Base-by-base conservation (phyloP, 176 grass and related monocot genomes). In the Melocanna baccifera region DNA sequence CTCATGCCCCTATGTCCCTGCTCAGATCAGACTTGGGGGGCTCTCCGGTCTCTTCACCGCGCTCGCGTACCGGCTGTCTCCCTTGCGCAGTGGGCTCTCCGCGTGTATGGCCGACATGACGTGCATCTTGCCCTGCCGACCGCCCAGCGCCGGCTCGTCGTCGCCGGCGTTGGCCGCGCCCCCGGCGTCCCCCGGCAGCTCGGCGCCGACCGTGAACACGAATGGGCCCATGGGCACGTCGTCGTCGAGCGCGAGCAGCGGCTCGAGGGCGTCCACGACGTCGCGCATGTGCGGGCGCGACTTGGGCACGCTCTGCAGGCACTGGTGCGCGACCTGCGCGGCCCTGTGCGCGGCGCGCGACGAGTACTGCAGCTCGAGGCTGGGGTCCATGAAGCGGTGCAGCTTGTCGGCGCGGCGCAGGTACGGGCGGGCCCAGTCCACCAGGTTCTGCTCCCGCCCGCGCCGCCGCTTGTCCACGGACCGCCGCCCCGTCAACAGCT, bases 381-480 rank as follows among this genome's bases (percentile, higher is more conserved):
- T 32, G 1, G 89, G 92, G 72, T 98, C 96, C 93, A 98, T 95
- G 51, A 98, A 42, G 6, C 87, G 89, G 91, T 94, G 84, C 36
- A 98, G 87, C 66, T 48, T 58, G 73, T 93, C 91, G 15, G 89
- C 75, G 20, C 89, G 94, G 46, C 90, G 94, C 12, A 98, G 84
- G 88, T 87, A 93, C 0, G 96, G 96, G 1, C 91, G 80, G 0
- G 96, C 96, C 96, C 96, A 98, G 85, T 98, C 93, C 0, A 95
- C 93, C 10, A 98, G 90, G 82, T 93, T 93, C 86, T 95, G 85
- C 81, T 98, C 87, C 3, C 92, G 84, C 0, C 83, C 71, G 7
- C 87, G 91, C 13, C 96, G 88, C 12, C 69, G 68, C 66, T 79
- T 83, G 76, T 98, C 96, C 41, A 98, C 93, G 41, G 70, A 88